Conservation (phyloP, 1,284 basidiomycete species). For the Trametes pubescens region DNA sequence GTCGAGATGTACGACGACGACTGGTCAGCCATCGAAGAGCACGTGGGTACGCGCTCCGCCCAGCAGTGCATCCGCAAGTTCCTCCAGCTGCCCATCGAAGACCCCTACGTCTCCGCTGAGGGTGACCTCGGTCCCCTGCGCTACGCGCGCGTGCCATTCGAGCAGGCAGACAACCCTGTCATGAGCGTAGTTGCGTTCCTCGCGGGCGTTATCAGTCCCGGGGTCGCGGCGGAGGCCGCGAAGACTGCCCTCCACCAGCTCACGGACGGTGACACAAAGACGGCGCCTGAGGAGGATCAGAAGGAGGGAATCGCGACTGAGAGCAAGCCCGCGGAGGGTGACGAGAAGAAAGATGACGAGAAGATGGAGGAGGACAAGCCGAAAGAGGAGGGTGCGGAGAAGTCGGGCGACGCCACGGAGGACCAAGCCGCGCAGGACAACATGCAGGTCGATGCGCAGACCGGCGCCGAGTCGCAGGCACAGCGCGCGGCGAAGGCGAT, state of each 20-base stretch:
- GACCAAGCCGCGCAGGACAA: conserved; percentile 35
- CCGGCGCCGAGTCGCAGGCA: conserved; percentile 35
- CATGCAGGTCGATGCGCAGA: conserved; percentile 51
- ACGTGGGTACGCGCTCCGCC: conserved; percentile 90
- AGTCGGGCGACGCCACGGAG: conserved; percentile 23
- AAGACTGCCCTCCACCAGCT: conserved; percentile 89
- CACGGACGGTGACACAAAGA: conserved; percentile 63
- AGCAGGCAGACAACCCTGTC: conserved; percentile 96
- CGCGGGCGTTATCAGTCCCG: conserved; percentile 90
- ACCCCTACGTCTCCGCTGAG: conserved; percentile 83
- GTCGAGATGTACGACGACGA: conserved; percentile 99
- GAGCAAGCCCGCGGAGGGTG: conserved; percentile 39
- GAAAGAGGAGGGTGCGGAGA: conserved; percentile 25
- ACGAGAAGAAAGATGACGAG: conserved; percentile 37
- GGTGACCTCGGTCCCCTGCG: conserved; percentile 83
- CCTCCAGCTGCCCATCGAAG: conserved; percentile 96
- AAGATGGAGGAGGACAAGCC: conserved; percentile 49
- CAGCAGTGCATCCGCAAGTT: conserved; percentile 98
- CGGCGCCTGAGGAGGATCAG: conserved; percentile 45
- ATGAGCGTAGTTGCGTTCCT: conserved; percentile 99
- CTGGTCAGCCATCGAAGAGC: conserved; percentile 92
- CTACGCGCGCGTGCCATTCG: conserved; percentile 87
- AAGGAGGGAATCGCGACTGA: conserved; percentile 39
- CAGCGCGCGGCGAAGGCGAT: conserved; percentile 51
- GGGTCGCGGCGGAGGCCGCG: conserved; percentile 93